Conservation (phyloP, 805 yeast genomes). For the Hanseniaspora meyeri region DNA sequence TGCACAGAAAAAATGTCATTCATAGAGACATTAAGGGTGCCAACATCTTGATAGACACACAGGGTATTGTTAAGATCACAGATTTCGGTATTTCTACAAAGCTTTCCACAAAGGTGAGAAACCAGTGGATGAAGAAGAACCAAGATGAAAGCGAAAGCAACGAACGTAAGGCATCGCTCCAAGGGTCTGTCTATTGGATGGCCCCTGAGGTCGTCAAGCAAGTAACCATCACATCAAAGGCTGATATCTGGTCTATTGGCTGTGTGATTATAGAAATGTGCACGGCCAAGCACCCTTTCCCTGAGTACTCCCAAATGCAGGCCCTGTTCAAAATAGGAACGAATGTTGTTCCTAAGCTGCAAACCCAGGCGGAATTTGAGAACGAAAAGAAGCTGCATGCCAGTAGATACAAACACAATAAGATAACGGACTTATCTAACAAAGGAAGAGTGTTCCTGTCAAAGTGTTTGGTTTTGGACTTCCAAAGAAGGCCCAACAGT, state of each 20-base stretch:
- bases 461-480: slow-evolving; percentile 64
- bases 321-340: slow-evolving; percentile 92
- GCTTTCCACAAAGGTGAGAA: slow-evolving; percentile 40
- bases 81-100: slow-evolving; percentile 77
- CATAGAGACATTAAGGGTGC: slow-evolving; percentile 88
- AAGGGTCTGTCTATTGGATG: slow-evolving; percentile 98
- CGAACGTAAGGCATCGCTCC: slow-evolving; percentile 63
- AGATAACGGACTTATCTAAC: slow-evolving; percentile 18
- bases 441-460: slow-evolving; percentile 38
- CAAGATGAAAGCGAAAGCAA: slow-evolving; percentile 22
- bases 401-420: slow-evolving; percentile 11
- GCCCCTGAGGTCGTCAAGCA: slow-evolving; percentile 98
- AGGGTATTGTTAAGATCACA: slow-evolving; percentile 70
- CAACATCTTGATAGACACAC: slow-evolving; percentile 65
- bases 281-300: slow-evolving; percentile 93
- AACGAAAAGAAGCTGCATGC: slow-evolving; percentile 35
- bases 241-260: slow-evolving; percentile 96
- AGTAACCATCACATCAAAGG: slow-evolving; percentile 77
- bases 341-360: slow-evolving; percentile 65
- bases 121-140: slow-evolving; percentile 23
- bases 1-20: slow-evolving; percentile 64
- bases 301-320: slow-evolving; percentile 90
- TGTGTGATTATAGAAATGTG: slow-evolving; percentile 90
- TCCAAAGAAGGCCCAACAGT: slow-evolving; percentile 62
- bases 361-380: slow-evolving; percentile 55